Base-by-base conservation (phyloP, 345 rosid genomes). In the Citrus maxima region DNA sequence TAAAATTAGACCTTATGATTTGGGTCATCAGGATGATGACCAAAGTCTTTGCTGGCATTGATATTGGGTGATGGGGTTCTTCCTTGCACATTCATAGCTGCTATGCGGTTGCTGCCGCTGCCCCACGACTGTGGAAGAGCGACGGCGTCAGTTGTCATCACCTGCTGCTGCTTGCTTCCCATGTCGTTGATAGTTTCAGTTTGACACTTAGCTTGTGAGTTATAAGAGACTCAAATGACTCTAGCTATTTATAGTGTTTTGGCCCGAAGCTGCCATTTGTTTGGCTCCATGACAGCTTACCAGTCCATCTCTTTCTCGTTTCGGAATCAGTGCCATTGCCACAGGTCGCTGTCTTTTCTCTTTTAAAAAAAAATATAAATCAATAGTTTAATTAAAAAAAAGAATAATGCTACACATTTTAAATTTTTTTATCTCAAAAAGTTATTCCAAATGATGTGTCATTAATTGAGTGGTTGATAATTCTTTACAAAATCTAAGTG, bases 81-180 rank as follows among this genome's bases (percentile, higher is more conserved):
- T 1, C 76, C 88, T 3, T 80, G 84, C 8, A 82, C 62, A 67
- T 76, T 51, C 46, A 85, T 35, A 6, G 89, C 83, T 4, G 81
- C 82, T 73, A 83, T 80, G 27, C 88, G 85, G 69, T 86, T 86
- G 77, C 68, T 60, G 13, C 77, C 77, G 16, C 10, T 22, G 16
- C 30, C 77, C 68, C 77, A 61, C 6, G 77, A 25, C 10, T 51
- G 74, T 7, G 74, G 72, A 42, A 42, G n/a, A 7, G 35, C 25
- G 42, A 28, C 32, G 16, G 65, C 37, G 10, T 30, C 18, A 19
- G 2, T 21, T 4, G 18, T 22, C 7, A 7, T 60, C 25, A 2
- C 70, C 71, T 1, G 87, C 74, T 74, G 79, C 25, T 46, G 38
- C 35, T 49, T 18, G 58, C 51, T 78, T 10, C 63, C 85, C 85